Base-by-base conservation (phyloP, 1,139 yeast genomes). In the Yamadazyma conglobata region DNA sequence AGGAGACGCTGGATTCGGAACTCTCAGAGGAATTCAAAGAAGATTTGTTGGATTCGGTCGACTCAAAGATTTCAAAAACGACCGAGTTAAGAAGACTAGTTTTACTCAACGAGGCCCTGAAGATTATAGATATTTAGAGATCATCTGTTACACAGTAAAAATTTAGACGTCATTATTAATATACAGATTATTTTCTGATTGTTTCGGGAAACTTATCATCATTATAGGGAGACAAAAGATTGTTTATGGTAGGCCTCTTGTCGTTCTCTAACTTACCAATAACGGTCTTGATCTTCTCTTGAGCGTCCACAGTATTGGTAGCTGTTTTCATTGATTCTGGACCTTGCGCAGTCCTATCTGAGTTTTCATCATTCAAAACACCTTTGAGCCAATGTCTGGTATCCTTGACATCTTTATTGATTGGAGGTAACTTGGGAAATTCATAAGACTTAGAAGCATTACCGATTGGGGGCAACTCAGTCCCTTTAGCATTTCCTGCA, bases 241-340 rank as follows among this genome's bases (percentile, higher is more conserved):
- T 58, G 34, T 58, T 50, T 24, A 64, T 61, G n/a, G 67, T 56
- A 3, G 66, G 67, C 36, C 55, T 60, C 30, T 55, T 56, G 16
- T 27, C 30, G 7, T 15, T 11, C 6, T 14, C 15, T 6, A 22
- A 12, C 7, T 22, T 6, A 6, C 15, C 15, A 9, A 17, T 17
- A 5, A 10, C n/a, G 6, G 14, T 11, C 13, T 22, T 9, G 13
- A 11, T n/a, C 5, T 11, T 6, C 15, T 19, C 6, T 10, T 10
- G 6, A 6, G 8, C 13, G 10, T 5, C 14, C 13, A 6, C 7
- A n/a, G 12, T 6, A n/a, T 20, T 20, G 13, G 8, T 9, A 6
- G 8, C 4, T 11, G 26, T 10, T 9, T 15, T 15, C 9, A 7
- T 6, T 17, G 19, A 7, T 7, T 7, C 9, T 17, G 6, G 19